phyloP scores from a whole-genome alignment of 495 filamentous ascomycete species.

The Lasiosphaeris hirsuta region DNA sequence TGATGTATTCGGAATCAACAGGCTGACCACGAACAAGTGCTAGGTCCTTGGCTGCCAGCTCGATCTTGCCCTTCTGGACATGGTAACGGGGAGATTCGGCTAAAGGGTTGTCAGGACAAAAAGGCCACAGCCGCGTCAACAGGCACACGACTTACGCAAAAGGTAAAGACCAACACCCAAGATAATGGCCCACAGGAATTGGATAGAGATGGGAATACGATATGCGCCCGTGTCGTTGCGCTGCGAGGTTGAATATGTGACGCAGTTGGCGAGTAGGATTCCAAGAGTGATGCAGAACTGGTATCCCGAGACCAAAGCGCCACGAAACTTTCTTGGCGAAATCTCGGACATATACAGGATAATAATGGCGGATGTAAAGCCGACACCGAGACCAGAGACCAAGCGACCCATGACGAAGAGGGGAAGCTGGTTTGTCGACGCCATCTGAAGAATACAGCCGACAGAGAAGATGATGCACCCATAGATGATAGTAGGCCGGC shows the following conservation, averaged over 20 bases:
- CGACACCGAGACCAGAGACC: constrained; percentile 67
- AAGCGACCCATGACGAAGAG: constrained; percentile 64
- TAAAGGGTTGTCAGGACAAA: constrained; percentile 1
- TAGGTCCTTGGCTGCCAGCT: constrained; percentile 59
- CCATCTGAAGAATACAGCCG: constrained; percentile 61
- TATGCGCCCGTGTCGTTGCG: constrained; percentile 64
- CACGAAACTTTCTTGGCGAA: constrained; percentile 61
- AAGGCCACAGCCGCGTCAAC: not conserved
- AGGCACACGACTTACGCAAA: constrained; percentile 39
- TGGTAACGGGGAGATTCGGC: constrained; percentile 77
- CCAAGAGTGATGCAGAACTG: constrained; percentile 77
- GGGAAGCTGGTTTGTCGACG: constrained; percentile 32
- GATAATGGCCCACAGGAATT: constrained; percentile 68
- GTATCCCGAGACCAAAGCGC: constrained; percentile 70
- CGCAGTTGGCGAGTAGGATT: constrained; percentile 67
- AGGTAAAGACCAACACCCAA: constrained; percentile 58
- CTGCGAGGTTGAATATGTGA: constrained; percentile 64
- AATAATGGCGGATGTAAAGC: constrained; percentile 68
- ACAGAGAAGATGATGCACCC: constrained; percentile 62
- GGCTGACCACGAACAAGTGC: constrained; percentile 64
- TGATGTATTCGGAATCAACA: constrained; percentile 58
- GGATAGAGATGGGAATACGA: constrained; percentile 67
- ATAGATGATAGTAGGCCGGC: constrained; percentile 61
- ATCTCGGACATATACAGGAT: constrained; percentile 74
- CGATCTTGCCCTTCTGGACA: constrained; percentile 67